Evolutionary conservation across 257 asterid species (phyloP).

Genomic region (Striga asiatica): DNA sequence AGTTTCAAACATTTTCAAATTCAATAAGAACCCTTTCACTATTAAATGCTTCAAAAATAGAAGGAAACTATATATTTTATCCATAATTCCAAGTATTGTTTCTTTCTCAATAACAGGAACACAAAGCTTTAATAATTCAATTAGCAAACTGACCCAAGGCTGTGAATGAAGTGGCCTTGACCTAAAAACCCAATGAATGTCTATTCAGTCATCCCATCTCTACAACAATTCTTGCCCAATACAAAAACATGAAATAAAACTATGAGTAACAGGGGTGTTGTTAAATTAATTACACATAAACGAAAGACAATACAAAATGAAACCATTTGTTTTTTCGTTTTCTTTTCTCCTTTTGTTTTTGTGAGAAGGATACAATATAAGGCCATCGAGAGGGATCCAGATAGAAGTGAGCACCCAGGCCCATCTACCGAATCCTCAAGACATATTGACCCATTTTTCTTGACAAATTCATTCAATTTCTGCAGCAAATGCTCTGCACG

Average conservation of each 20-base stretch:
- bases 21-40: too few relatives aligned
- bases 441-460: conserved; percentile 52
- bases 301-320: not conserved
- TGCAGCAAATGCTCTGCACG: conserved; percentile 62
- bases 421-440: conserved; percentile 50
- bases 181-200: conserved; percentile 76
- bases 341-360: too few relatives aligned
- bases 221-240: conserved; percentile 20
- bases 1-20: too few relatives aligned
- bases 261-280: not conserved
- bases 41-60: too few relatives aligned
- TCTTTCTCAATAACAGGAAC: not conserved
- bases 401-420: conserved; percentile 63
- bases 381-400: conserved; percentile 95
- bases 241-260: not conserved
- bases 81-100: too few relatives aligned
- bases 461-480: conserved; percentile 63
- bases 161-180: conserved; percentile 91
- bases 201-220: conserved; percentile 36
- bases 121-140: not conserved
- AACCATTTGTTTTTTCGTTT: not conserved
- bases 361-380: conserved; percentile 74
- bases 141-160: conserved; percentile 62
- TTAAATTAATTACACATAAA: not conserved
- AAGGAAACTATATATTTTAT: too few relatives aligned